Conservation (phyloP, 2,329 filamentous ascomycete species). For the Phaeosphaeriaceae sp. region DNA sequence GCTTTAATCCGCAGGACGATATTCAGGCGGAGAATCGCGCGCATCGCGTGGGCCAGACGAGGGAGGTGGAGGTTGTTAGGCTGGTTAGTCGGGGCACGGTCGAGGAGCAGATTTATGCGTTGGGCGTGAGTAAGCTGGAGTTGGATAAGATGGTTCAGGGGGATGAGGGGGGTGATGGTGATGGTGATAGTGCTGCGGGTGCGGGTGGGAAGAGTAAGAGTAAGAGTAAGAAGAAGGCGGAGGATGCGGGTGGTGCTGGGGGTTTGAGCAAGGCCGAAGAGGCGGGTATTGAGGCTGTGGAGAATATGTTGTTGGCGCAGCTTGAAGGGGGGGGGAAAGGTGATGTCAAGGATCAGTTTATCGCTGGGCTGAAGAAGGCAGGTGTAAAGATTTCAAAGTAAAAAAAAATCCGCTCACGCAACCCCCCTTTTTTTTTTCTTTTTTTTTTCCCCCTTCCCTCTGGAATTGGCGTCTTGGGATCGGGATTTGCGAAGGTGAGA, state of each 20-base stretch:
- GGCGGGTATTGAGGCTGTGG: conserved; percentile 42
- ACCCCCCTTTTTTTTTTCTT: no score
- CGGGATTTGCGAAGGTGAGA: no score
- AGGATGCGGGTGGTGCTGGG: no score
- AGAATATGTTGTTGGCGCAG: conserved; percentile 51
- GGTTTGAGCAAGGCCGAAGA: conserved; percentile 46
- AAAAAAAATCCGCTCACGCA: neutral
- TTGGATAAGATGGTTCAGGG: conserved; percentile 78
- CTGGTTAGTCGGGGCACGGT: conserved; percentile 83
- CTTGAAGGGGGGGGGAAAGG: conserved; percentile 16
- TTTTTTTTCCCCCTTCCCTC: no score
- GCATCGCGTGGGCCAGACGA: conserved; percentile 89
- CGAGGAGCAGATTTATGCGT: conserved; percentile 89
- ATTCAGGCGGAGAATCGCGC: conserved; percentile 98
- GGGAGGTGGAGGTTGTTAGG: conserved; percentile 87
- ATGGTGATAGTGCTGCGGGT: conserved; percentile 37
- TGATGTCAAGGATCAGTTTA: conserved; percentile 52
- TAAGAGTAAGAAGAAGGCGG: conserved; percentile 29
- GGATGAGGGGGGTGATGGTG: conserved; percentile 56
- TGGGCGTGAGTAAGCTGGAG: conserved; percentile 91
- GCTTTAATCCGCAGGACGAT: conserved; percentile 98
- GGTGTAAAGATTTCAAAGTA: conserved; percentile 46
- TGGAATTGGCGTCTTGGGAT: no score
- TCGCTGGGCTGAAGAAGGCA: conserved; percentile 49
- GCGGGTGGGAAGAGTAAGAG: conserved; percentile 25